A percentile compares a stretch with the other conserved stretches of the same genome.
phyloP scores from a whole-genome alignment of 1,139 yeast genomes.

The Hemisphaericaspora subhashii region DNA sequence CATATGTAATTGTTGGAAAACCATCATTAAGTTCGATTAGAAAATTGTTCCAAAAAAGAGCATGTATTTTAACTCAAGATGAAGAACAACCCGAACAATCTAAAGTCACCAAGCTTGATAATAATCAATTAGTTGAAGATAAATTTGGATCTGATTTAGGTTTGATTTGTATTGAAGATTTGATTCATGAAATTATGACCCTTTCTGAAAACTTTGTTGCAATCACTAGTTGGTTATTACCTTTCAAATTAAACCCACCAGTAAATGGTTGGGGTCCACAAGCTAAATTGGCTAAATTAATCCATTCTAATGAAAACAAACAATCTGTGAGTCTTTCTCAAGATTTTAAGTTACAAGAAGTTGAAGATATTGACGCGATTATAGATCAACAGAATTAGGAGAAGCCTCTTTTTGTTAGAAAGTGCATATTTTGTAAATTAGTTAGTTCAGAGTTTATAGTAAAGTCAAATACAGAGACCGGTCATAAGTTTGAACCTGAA shows the following conservation, averaged over 20 bases:
- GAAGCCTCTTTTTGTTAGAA: neutral
- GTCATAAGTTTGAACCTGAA: too few species aligned
- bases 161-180: slow-evolving; percentile 75
- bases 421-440: slow-evolving; percentile 1
- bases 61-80: slow-evolving; percentile 47
- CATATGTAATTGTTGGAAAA: slow-evolving; percentile 69
- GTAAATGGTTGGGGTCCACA: slow-evolving; percentile 71
- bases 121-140: slow-evolving; percentile 74
- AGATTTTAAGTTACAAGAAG: slow-evolving; percentile 62
- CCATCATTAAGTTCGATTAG: slow-evolving; percentile 73
- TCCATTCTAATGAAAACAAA: slow-evolving; percentile 44
- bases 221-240: slow-evolving; percentile 62
- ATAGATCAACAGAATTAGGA: slow-evolving; percentile 59
- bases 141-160: slow-evolving; percentile 64
- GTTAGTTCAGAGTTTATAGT: neutral
- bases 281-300: slow-evolving; percentile 52
- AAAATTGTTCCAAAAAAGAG: slow-evolving; percentile 74
- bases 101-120: slow-evolving; percentile 53
- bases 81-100: slow-evolving; percentile 26
- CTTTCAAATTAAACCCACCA: slow-evolving; percentile 69
- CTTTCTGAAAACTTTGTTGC: slow-evolving; percentile 63
- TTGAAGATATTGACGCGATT: slow-evolving; percentile 62
- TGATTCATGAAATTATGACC: slow-evolving; percentile 65
- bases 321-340: slow-evolving; percentile 58
- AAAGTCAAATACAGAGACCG: too few species aligned